Evolutionary conservation across 768 basidiomycete genomes (phyloP), one percentile per base, ranked within the genome.

Genomic region (Termitomyces sp.): DNA sequence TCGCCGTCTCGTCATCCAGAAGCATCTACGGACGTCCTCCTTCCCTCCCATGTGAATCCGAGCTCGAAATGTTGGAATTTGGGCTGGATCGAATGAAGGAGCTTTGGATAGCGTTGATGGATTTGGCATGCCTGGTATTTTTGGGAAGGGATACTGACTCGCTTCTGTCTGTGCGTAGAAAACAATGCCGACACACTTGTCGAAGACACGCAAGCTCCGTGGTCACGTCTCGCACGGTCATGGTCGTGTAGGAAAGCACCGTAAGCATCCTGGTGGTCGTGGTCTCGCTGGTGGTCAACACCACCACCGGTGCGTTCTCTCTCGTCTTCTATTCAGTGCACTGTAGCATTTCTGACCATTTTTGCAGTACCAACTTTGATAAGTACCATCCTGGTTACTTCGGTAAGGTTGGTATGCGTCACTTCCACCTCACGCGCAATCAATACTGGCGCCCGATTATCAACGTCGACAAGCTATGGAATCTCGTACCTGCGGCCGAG

Each of bases 361-460:
- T 59, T 36, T 36, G 20, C 62, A 93, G 95, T 61, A 95, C 90
- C 71, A 97, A 98, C 82, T 92, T 96, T 72, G 95, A 96, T 79
- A 96, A 96, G 80, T 98, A 94, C 89, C 95, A 98, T 80, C 95
- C 95, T 75, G 95, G 95, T 91, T 98, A 98, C 93, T 98, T 96
- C 76, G 95, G 95, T 83, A 98, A 98, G 81, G 93, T 96, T 74
- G 97, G 97, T 93, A 99, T 99, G 96, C 88, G 97, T 73, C 88
- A 89, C 77, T 99, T 90, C 91, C 97, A 99, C 75, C 77, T 94
- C 62, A 94, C 91, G 56, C 88, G 88, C 76, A 97, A 97, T 76
- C 76, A 82, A 66, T 82, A 86, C 77, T 97, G 93, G 95, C 85
- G 89, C 62, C 95, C 96, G 20, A 90, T 89, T 72, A 92, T 99